A percentile compares a stretch with the other conserved stretches of the same genome.
These are phyloP conservation scores for Raphanus raphanistrum DNA, from an alignment of 345 rosid species.

Conservation along the genomic window DNA sequence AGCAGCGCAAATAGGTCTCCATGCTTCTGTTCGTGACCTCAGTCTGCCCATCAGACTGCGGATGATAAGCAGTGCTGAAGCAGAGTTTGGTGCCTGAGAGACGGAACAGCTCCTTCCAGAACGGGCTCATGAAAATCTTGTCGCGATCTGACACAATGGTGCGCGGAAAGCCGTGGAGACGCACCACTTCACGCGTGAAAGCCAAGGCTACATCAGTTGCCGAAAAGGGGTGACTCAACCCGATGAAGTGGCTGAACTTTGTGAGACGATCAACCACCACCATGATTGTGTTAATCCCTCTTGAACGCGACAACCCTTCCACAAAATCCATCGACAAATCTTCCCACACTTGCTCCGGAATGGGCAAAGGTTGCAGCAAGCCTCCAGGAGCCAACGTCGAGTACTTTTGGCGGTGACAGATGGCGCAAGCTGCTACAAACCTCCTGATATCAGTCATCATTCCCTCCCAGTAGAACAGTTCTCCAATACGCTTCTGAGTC, in stretches of 20 bases:
- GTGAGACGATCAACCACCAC: background rate
- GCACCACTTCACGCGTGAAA: background rate
- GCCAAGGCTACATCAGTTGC: background rate
- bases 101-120: background rate
- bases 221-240: background rate
- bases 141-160: background rate
- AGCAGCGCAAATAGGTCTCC: background rate
- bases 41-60: background rate
- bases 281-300: too few species aligned
- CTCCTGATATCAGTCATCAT: too few species aligned
- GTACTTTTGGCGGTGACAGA: too few species aligned
- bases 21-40: background rate
- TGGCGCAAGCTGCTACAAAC: too few species aligned
- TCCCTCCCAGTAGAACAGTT: too few species aligned
- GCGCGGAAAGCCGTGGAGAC: background rate
- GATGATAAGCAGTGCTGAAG: background rate
- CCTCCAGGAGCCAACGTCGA: too few species aligned
- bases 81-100: background rate
- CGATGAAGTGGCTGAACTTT: background rate
- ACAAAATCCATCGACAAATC: background rate
- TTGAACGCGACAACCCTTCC: background rate
- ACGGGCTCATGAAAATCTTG: background rate
- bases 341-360: background rate
- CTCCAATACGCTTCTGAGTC: too few species aligned
- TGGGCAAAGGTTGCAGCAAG: background rate